phyloP scores from a whole-genome alignment of 1,284 basidiomycete species.

The Xanthoconium separans region DNA sequence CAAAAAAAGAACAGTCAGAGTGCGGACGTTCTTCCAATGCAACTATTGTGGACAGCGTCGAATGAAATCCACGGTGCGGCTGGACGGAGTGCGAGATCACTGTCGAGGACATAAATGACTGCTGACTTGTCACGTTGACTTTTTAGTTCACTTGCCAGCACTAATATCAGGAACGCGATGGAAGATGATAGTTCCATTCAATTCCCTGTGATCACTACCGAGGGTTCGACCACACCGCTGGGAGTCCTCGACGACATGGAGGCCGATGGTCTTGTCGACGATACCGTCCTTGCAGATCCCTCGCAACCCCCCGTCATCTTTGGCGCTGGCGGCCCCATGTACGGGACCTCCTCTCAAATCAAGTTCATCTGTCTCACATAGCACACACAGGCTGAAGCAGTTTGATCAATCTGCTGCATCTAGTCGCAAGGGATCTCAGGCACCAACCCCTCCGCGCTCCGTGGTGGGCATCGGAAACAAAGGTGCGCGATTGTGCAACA shows the following conservation, averaged over 20 bases:
- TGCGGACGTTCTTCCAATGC: slow-evolving; percentile 6
- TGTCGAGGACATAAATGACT: slow-evolving; percentile 22
- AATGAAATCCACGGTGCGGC: slow-evolving; percentile 30
- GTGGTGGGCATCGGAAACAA: slow-evolving; percentile 83
- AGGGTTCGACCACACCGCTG: slow-evolving; percentile 8
- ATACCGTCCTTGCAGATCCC: slow-evolving; percentile 13
- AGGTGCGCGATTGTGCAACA: slow-evolving; percentile 43
- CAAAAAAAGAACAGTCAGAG: slow-evolving; percentile 25
- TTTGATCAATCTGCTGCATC: slow-evolving; percentile 74
- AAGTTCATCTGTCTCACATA: slow-evolving; percentile 3
- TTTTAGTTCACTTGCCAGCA: neutral
- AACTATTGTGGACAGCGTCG: slow-evolving; percentile 30
- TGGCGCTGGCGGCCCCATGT: slow-evolving; percentile 36
- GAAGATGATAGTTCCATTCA: slow-evolving; percentile 15
- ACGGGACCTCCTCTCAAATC: slow-evolving; percentile 3
- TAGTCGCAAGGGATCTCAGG: slow-evolving; percentile 64
- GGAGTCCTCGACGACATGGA: slow-evolving; percentile 34
- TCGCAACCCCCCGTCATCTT: slow-evolving; percentile 26
- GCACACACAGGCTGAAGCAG: slow-evolving; percentile 60
- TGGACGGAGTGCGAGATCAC: slow-evolving; percentile 23
- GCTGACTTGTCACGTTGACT: no score
- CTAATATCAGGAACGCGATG: slow-evolving; percentile 10
- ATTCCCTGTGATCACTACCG: slow-evolving; percentile 13
- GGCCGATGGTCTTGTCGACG: slow-evolving; percentile 17
- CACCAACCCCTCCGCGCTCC: slow-evolving; percentile 71